phyloP scores from a whole-genome alignment of 169 alveolate genomes.

The Neospora caninum region DNA sequence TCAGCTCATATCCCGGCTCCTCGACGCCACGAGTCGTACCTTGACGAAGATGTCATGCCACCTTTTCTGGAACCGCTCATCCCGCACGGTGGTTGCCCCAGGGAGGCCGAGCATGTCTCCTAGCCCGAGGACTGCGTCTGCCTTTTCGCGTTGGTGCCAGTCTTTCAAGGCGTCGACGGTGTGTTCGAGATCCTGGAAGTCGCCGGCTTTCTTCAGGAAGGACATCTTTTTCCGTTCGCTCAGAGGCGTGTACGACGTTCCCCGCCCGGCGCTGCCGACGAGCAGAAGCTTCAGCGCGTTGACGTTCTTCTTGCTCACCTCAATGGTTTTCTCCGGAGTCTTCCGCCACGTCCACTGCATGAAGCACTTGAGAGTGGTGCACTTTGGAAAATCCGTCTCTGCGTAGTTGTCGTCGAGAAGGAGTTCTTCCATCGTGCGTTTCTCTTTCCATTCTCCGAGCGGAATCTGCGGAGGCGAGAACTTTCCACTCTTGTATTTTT shows the following conservation, averaged over 20 bases:
- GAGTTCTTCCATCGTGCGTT: neutral
- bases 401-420: neutral
- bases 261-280: slow-evolving; percentile 50
- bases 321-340: slow-evolving; percentile 35
- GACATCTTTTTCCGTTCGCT: neutral
- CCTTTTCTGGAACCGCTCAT: slow-evolving; percentile 1
- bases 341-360: slow-evolving; percentile 28
- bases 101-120: slow-evolving; percentile 57
- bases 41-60: slow-evolving; percentile 47
- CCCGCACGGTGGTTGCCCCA: slow-evolving; percentile 44
- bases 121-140: slow-evolving; percentile 44
- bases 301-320: neutral
- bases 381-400: slow-evolving; percentile 32
- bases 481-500: neutral
- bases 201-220: neutral
- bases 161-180: slow-evolving; percentile 48
- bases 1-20: too few species aligned
- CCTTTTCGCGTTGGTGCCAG: slow-evolving; percentile 35
- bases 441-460: slow-evolving; percentile 10
- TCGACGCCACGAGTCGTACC: neutral
- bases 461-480: slow-evolving; percentile 43
- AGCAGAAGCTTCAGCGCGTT: slow-evolving; percentile 48
- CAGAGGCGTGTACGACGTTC: neutral
- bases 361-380: slow-evolving; percentile 51
- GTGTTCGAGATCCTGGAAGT: neutral